These are phyloP conservation scores for Neopestalotiopsis sp. DNA, from an alignment of 2,329 filamentous ascomycete genomes.

Conservation along the genomic window DNA sequence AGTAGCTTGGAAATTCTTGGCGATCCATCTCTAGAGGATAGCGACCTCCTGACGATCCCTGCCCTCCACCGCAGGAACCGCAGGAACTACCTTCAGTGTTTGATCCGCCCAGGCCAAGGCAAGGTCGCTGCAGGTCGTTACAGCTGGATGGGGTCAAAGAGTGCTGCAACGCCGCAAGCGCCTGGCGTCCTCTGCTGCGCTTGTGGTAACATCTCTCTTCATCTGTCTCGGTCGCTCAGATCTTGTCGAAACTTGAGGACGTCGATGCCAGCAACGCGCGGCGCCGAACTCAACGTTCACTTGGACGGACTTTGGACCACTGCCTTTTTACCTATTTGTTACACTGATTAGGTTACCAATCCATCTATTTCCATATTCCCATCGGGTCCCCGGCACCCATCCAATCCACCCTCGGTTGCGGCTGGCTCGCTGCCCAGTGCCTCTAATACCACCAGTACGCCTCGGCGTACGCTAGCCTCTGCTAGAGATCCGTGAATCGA, in stretches of 20 bases:
- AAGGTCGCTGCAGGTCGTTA: constrained; percentile 10
- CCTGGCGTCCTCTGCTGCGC: not conserved
- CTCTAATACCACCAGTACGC: not conserved
- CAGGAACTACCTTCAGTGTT: constrained; percentile 11
- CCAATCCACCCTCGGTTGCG: not conserved
- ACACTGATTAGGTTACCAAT: not conserved
- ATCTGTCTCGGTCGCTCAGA: not conserved
- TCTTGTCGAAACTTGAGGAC: not conserved
- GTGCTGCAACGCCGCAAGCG: not conserved
- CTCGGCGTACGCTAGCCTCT: not conserved
- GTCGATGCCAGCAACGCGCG: not conserved
- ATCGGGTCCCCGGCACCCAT: not conserved
- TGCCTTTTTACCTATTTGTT: not conserved
- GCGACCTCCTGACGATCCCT: constrained; percentile 19
- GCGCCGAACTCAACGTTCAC: not conserved
- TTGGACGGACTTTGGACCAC: not conserved
- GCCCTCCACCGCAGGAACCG: not conserved
- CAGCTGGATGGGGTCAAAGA: constrained; percentile 13
- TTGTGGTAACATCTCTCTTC: not conserved
- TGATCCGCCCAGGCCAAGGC: constrained; percentile 19
- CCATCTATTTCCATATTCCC: not conserved
- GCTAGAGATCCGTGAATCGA: not conserved
- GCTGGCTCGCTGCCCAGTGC: not conserved
- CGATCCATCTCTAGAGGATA: constrained; percentile 11
- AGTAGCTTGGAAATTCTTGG: constrained; percentile 10